These are phyloP conservation scores for Starmerella roubikii DNA, from an alignment of 805 yeast genomes.

Conservation along the genomic window DNA sequence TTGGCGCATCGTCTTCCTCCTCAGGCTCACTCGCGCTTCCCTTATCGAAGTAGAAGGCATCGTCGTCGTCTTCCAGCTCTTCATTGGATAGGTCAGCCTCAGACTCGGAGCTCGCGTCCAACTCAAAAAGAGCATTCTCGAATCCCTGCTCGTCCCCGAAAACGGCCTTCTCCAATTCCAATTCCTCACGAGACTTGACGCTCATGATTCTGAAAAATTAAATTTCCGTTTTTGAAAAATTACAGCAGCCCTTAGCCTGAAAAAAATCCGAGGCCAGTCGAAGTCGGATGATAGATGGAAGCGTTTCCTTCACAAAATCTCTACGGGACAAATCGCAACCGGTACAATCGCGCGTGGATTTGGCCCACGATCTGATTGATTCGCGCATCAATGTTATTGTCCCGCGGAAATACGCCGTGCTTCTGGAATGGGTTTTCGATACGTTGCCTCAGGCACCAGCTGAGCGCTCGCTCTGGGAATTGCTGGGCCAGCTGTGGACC, in stretches of 20 bases:
- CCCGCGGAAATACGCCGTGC: slow-evolving; percentile 25
- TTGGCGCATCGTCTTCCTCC: slow-evolving; percentile 23
- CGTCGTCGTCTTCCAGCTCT: slow-evolving; percentile 33
- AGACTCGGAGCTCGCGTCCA: slow-evolving; percentile 30
- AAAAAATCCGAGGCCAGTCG: no score
- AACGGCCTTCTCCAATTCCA: slow-evolving; percentile 63
- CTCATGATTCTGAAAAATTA: background rate
- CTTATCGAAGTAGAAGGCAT: slow-evolving; percentile 42
- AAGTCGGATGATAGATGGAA: slow-evolving; percentile 6
- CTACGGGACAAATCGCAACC: slow-evolving; percentile 21
- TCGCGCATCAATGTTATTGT: slow-evolving; percentile 19
- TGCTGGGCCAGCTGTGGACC: slow-evolving; percentile 10
- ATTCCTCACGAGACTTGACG: slow-evolving; percentile 71
- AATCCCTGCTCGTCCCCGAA: slow-evolving; percentile 79
- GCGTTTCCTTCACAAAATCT: slow-evolving; percentile 22
- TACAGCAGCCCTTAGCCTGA: no score
- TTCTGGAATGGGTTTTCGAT: slow-evolving; percentile 28
- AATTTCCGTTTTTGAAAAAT: no score
- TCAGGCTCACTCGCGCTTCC: slow-evolving; percentile 28
- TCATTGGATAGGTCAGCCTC: slow-evolving; percentile 26
- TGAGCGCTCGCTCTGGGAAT: slow-evolving; percentile 16
- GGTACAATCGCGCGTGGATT: slow-evolving; percentile 13
- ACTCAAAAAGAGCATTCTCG: slow-evolving; percentile 45
- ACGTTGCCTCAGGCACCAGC: slow-evolving; percentile 16
- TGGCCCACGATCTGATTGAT: slow-evolving; percentile 18